Evolutionary conservation across 257 asterid genomes (phyloP).

Genomic region (Nicotiana tomentosiformis): DNA sequence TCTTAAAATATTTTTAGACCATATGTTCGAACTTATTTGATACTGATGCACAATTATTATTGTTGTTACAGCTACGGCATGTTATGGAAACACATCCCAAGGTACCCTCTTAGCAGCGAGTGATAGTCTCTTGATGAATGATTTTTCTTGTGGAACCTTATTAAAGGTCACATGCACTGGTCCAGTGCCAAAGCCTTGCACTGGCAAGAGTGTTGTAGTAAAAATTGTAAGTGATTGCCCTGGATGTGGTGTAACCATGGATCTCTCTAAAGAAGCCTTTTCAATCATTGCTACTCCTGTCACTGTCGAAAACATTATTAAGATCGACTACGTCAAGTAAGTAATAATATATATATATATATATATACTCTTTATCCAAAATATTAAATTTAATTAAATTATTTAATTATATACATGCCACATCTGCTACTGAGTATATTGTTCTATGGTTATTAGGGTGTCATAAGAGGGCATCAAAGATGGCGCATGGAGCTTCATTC

Average conservation of each 20-base stretch:
- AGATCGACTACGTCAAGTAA: too few relatives aligned
- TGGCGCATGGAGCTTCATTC: background rate
- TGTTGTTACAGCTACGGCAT: slow-evolving; percentile 22
- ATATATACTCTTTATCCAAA: too few relatives aligned
- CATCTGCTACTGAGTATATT: background rate
- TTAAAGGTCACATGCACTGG: slow-evolving; percentile 30
- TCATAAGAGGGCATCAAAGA: background rate
- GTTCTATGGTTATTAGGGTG: background rate
- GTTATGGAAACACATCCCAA: slow-evolving; percentile 21
- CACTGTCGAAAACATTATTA: background rate
- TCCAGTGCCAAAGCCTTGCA: slow-evolving; percentile 27
- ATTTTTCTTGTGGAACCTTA: slow-evolving; percentile 22
- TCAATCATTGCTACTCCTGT: slow-evolving; percentile 23
- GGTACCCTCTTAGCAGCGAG: slow-evolving; percentile 42
- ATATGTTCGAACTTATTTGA: background rate
- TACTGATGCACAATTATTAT: too few relatives aligned
- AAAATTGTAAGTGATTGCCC: slow-evolving; percentile 33
- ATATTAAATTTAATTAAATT: too few relatives aligned
- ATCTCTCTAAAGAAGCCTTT: slow-evolving; percentile 36
- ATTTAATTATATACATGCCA: too few relatives aligned
- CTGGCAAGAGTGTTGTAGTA: slow-evolving; percentile 9
- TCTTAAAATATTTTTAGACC: background rate
- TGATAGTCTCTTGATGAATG: slow-evolving; percentile 1
- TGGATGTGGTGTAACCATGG: slow-evolving; percentile 18
- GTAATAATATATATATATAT: too few relatives aligned